These are phyloP conservation scores for Chlorella vulgaris DNA, from an alignment of 139 green algal genomes.

Conservation along the genomic window DNA sequence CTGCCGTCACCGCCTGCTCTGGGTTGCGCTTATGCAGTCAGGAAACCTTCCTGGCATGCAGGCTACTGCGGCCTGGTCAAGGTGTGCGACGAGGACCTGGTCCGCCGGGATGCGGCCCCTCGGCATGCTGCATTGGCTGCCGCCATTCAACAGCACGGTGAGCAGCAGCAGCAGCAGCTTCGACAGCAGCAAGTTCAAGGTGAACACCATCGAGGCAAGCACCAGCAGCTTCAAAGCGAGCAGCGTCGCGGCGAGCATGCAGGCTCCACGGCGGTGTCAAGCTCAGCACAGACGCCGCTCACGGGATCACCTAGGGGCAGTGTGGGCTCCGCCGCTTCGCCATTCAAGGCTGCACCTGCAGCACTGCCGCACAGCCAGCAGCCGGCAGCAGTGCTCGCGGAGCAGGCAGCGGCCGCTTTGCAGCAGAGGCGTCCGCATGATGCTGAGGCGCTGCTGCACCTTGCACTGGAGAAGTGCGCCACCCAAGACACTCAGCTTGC, in stretches of 20 bases:
- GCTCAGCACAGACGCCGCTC: neutral
- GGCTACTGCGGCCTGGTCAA: slow-evolving; percentile 36
- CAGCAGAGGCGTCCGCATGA: slow-evolving; percentile 6
- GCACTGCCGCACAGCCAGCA: neutral
- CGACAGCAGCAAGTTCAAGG: too few species aligned
- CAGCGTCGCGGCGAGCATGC: too few species aligned
- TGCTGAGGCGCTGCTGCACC: slow-evolving; percentile 15
- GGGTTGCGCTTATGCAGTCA: neutral
- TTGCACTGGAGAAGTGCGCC: neutral
- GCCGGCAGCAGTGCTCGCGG: neutral
- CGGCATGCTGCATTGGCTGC: neutral
- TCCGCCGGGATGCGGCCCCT: neutral
- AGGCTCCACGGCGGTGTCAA: neutral
- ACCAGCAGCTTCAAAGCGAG: too few species aligned
- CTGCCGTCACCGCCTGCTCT: neutral
- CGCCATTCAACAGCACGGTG: neutral
- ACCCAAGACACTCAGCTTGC: neutral
- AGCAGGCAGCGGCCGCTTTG: neutral
- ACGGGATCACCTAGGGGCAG: neutral
- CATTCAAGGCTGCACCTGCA: neutral
- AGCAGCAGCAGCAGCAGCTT: neutral
- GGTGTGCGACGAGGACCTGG: slow-evolving; percentile 29
- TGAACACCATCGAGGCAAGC: too few species aligned
- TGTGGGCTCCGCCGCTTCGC: neutral
- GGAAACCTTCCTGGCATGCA: neutral